Evolutionary conservation across 2,329 filamentous ascomycete genomes (phyloP), one percentile per base, ranked within the genome.

Genomic region (Biscogniauxia sp.): DNA sequence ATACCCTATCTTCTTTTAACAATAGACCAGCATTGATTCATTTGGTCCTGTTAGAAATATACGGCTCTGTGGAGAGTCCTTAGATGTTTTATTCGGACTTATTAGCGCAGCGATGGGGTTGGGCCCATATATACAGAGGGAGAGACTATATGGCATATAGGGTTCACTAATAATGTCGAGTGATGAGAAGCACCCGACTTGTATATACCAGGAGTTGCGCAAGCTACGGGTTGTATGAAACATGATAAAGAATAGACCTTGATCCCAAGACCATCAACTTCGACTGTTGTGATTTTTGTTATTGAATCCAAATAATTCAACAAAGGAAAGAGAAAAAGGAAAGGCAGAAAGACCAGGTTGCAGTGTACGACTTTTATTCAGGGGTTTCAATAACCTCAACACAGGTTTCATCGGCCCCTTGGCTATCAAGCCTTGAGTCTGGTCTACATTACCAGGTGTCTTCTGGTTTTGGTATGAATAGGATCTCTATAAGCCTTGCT

Each of bases 131-230:
- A 68, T 57, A 65, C 49, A 52, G 54, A 55, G 49, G 59, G 53
- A 57, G 58, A 51, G 56, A 55, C 28, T 7, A 32, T 32, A 32
- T 13, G 63, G 63, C 61, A 65, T 56, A 66, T 32, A 58, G 59
- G 56, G 53, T 56, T 61, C 53, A 63, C 64, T 67, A 69, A 68
- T 68, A 60, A 61, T 49, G 61, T 61, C 55, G 61, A 63, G 66
- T 54, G 54, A 53, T 53, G 54, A 61, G 56, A 61, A 57, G 56
- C 55, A 45, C 61, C 60, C 60, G 61, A 65, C 65, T 68, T 72
- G 69, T 72, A 72, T 69, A 72, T 72, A 72, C 64, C 64, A 68
- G 58, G 54, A 62, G 60, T 55, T 64, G 54, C 59, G 66, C 57
- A 59, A 56, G 63, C 64, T 58, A 62, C 57, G 61, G 37, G 61